Evolutionary conservation across 2,329 filamentous ascomycete genomes (phyloP), one percentile per base, ranked within the genome.

Genomic region (Pseudogymnoascus sp.): DNA sequence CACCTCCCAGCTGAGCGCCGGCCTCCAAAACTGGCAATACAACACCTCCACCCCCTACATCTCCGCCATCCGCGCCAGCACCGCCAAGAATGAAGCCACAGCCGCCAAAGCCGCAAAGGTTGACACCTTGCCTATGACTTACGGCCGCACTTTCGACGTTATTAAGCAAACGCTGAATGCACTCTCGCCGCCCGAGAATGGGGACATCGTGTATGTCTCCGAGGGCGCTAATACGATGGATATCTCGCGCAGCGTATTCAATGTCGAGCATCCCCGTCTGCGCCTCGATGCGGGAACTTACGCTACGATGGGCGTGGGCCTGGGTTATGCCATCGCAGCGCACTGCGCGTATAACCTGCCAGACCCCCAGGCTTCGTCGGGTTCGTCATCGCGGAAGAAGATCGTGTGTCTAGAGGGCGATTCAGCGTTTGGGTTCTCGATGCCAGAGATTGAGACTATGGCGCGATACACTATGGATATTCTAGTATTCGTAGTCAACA

Each of bases 211-310:
- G 21, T 84, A 84, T 65, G 74, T 84, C 37, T 82, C 80, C 1
- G 82, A 85, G 72, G 82, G 82, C 5, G 81, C 82, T 7, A 84
- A 84, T 68, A 83, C 82, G 5, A 85, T 84, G 83, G 83, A 85
- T 66, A 84, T 84, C 62, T 82, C 80, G 2, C 79, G 82, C 18
- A 80, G 78, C 11, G 75, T 78, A 47, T 84, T 85, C 68, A 76
- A 79, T 0, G 74, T 84, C 16, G 75, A 81, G 31, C 76, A 82
- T 66, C 82, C 82, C 2, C 78, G 82, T 16, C 76, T 82, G 14
- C 77, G 80, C 21, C 77, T 85, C 21, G 82, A 85, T 70, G 82
- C 82, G 2, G 82, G 82, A 1, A 84, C 82, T 0, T 80, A 83
- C 65, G 82, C 81, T 3, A 84, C 82, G 1, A 84, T 85, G 83